phyloP scores from a whole-genome alignment of 352 stramenopile genomes.

The Halophytophthora polymorphica region DNA sequence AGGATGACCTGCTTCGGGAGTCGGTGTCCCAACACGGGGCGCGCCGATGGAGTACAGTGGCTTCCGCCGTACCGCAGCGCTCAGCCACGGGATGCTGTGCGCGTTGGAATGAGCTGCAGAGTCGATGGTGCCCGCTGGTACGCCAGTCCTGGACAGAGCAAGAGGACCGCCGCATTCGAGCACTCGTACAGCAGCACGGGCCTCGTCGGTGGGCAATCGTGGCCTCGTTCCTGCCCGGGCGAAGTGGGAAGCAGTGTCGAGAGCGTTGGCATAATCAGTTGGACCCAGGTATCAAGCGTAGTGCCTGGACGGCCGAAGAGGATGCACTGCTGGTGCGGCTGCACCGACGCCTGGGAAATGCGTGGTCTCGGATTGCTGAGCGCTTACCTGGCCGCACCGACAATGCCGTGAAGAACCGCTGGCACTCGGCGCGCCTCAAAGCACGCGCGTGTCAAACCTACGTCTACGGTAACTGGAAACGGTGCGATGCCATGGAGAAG shows the following conservation, averaged over 20 bases:
- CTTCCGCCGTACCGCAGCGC: neutral
- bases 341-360: slow-evolving; percentile 35
- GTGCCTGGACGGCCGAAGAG: slow-evolving; percentile 33
- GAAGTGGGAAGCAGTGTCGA: slow-evolving; percentile 71
- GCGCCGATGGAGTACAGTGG: slow-evolving; percentile 19
- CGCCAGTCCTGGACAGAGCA: slow-evolving; percentile 31
- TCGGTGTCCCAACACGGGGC: slow-evolving; percentile 10
- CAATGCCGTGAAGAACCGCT: slow-evolving; percentile 57
- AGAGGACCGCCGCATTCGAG: slow-evolving; percentile 45
- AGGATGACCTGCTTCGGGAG: slow-evolving; percentile 19
- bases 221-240: slow-evolving; percentile 49
- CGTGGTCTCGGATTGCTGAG: slow-evolving; percentile 47
- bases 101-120: slow-evolving; percentile 44
- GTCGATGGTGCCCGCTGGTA: slow-evolving; percentile 20
- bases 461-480: neutral
- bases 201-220: slow-evolving; percentile 52
- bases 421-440: slow-evolving; percentile 26
- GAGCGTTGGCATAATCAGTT: slow-evolving; percentile 46
- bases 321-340: slow-evolving; percentile 27
- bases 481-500: neutral
- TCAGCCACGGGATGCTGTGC: slow-evolving; percentile 20
- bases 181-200: slow-evolving; percentile 40
- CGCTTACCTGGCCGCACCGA: slow-evolving; percentile 43
- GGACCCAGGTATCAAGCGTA: slow-evolving; percentile 39
- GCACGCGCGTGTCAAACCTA: too few relatives aligned